phyloP scores from a whole-genome alignment of 805 yeast species.

The Yamadazyma nakazawae region DNA sequence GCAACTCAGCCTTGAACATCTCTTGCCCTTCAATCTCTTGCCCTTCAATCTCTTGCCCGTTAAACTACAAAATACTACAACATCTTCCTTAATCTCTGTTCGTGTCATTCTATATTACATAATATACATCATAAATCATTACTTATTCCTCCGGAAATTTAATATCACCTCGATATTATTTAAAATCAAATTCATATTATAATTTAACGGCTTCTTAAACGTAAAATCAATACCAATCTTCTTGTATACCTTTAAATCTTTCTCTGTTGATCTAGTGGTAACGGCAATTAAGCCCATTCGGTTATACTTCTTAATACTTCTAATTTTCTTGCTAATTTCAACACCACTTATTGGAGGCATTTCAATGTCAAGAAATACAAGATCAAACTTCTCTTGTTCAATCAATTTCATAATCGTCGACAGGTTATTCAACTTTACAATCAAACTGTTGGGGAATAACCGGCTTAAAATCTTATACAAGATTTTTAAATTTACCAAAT shows the following conservation, averaged over 20 bases:
- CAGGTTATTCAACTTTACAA: conserved; percentile 29
- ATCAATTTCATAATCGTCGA: conserved; percentile 23
- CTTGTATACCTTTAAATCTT: conserved; percentile 29
- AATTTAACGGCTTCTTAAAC: conserved; percentile 38
- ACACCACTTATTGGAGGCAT: conserved; percentile 43
- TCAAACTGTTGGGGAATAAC: conserved; percentile 31
- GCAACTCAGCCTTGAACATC: too few species aligned
- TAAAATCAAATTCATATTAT: conserved; percentile 13
- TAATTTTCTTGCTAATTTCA: conserved; percentile 27
- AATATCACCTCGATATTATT: conserved; percentile 15
- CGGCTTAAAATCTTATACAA: conserved; percentile 28
- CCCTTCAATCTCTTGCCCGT: too few species aligned
- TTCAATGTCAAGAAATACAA: conserved; percentile 42
- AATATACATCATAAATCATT: conserved; percentile 7
- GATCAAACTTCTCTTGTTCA: conserved; percentile 20
- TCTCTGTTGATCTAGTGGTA: conserved; percentile 29
- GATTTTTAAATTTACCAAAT: conserved; percentile 37
- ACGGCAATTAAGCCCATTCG: conserved; percentile 37
- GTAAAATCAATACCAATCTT: conserved; percentile 39
- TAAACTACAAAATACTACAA: too few species aligned
- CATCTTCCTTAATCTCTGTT: neutral
- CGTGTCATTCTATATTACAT: conserved; percentile 3
- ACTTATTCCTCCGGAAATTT: conserved; percentile 13
- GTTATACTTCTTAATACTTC: conserved; percentile 15
- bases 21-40: too few species aligned